These are phyloP conservation scores for Chionographis japonica DNA, from an alignment of 106 monocot genomes.

Conservation along the genomic window DNA sequence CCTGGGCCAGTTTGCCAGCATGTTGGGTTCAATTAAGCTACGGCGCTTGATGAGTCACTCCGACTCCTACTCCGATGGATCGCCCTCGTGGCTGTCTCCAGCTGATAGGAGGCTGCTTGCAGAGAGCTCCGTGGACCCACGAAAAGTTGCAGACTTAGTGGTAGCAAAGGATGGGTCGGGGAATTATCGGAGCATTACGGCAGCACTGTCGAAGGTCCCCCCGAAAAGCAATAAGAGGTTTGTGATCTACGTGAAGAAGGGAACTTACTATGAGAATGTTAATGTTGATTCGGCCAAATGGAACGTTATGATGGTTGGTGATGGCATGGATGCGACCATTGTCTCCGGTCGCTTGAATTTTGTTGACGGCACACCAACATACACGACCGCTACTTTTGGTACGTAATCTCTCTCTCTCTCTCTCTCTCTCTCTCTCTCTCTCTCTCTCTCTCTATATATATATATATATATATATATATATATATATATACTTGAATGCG, in stretches of 20 bases:
- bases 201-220: slow-evolving; percentile 10
- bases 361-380: slow-evolving; percentile 40
- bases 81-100: not conserved
- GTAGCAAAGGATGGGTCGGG: slow-evolving; percentile 36
- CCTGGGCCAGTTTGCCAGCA: not conserved
- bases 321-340: slow-evolving; percentile 33
- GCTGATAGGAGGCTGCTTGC: not conserved
- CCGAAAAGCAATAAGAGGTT: slow-evolving; percentile 13
- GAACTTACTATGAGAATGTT: slow-evolving; percentile 47
- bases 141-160: slow-evolving; percentile 2
- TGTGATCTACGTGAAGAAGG: slow-evolving; percentile 48
- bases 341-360: slow-evolving; percentile 38
- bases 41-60: not conserved
- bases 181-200: slow-evolving; percentile 9
- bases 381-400: slow-evolving; percentile 38
- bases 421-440: too few species aligned
- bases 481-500: too few species aligned
- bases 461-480: too few species aligned
- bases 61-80: too few species aligned
- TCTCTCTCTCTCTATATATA: too few species aligned
- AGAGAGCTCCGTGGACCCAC: not conserved
- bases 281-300: slow-evolving; percentile 33
- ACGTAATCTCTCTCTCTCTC: too few species aligned
- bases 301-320: slow-evolving; percentile 50
- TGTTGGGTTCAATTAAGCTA: not conserved